Percentiles rank a stretch among this genome's conserved stretches.
Conservation (phyloP, 208 protist species). For the Leishmania major region DNA sequence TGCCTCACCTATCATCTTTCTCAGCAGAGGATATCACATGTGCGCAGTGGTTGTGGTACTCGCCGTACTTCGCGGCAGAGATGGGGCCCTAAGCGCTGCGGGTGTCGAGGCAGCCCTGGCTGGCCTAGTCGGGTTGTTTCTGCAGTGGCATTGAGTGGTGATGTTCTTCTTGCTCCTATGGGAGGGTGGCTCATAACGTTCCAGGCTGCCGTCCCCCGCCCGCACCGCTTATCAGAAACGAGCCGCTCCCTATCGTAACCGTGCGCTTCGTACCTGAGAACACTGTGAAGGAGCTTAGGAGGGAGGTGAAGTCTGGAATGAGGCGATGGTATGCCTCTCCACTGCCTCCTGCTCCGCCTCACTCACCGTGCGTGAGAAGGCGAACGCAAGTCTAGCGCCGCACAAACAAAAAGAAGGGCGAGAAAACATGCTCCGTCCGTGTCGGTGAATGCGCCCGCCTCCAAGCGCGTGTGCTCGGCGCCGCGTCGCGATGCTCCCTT, state of each 20-base stretch:
- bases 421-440: not conserved
- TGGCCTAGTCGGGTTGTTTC: not conserved
- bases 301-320: not conserved
- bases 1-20: not conserved
- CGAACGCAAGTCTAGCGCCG: not conserved
- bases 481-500: not conserved
- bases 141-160: not conserved
- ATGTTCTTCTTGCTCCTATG: not conserved
- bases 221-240: not conserved
- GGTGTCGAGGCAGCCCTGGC: not conserved
- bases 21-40: constrained; percentile 31
- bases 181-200: not conserved
- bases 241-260: not conserved
- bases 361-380: not conserved
- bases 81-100: constrained; percentile 7
- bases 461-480: not conserved
- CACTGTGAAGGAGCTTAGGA: not conserved
- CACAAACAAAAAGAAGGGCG: not conserved
- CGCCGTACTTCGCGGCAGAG: constrained; percentile 50
- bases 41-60: constrained; percentile 59
- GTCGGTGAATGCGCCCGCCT: not conserved
- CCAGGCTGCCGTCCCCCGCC: not conserved
- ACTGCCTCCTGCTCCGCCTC: not conserved
- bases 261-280: not conserved
- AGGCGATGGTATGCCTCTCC: not conserved